Conservation (phyloP, 2,329 filamentous ascomycete genomes). For the Neurospora sp. region DNA sequence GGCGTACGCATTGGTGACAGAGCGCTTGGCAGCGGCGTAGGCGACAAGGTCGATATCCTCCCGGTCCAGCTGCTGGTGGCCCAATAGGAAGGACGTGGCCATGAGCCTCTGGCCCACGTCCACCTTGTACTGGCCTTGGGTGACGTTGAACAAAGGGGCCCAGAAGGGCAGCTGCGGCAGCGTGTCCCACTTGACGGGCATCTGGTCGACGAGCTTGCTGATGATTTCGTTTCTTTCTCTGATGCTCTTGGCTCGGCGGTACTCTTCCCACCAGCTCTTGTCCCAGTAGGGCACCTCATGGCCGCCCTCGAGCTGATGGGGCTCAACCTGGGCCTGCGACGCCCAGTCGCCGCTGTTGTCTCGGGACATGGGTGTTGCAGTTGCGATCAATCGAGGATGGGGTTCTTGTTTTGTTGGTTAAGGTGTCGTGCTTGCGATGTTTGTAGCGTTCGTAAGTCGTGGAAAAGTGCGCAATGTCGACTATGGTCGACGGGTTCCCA, state of each 20-base stretch:
- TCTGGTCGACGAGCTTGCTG: slow-evolving; percentile 1
- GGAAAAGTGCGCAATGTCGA: background rate
- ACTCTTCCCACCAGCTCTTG: background rate
- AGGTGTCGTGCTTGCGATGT: background rate
- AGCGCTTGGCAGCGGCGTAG: slow-evolving; percentile 3
- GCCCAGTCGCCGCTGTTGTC: background rate
- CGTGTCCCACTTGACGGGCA: slow-evolving; percentile 11
- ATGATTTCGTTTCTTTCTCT: background rate
- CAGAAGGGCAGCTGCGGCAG: slow-evolving; percentile 13
- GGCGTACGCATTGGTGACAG: slow-evolving; percentile 3
- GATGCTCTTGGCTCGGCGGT: background rate
- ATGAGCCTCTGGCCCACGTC: slow-evolving; percentile 3
- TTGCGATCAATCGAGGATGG: background rate
- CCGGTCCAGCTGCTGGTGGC: slow-evolving; percentile 4
- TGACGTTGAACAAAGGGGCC: slow-evolving; percentile 5
- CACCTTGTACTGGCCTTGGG: slow-evolving; percentile 4
- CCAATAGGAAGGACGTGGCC: background rate
- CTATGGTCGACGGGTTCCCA: background rate
- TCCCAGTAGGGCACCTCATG: background rate
- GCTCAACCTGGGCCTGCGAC: background rate
- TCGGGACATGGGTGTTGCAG: background rate
- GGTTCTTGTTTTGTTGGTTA: background rate
- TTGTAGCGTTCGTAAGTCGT: background rate
- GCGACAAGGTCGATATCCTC: slow-evolving; percentile 13
- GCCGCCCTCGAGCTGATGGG: background rate